Evolutionary conservation across 495 filamentous ascomycete genomes (phyloP), one percentile per base, ranked within the genome.

Genomic region (Parmelia sp.): DNA sequence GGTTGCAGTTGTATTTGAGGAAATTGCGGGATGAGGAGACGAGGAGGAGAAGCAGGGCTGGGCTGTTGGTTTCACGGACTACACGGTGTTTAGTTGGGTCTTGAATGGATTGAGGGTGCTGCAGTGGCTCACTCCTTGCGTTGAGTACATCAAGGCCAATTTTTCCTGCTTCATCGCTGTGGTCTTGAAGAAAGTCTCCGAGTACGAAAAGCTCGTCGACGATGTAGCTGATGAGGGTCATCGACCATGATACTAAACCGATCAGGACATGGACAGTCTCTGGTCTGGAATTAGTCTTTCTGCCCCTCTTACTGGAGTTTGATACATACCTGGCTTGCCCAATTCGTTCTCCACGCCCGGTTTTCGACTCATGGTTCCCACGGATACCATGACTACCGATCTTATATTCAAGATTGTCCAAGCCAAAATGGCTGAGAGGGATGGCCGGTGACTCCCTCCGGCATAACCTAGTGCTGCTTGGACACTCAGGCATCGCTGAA

Each of bases 1-100:
- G 83, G 57, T 84, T 87, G 73, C 86, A 90, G 62, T 84, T 80
- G 47, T 85, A 86, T 23, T 81, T 82, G 59, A 92, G 76, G 68
- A 92, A 87, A 53, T 84, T 82, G 15, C 90, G 85, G 19, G 88
- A 86, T 63, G 86, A 87, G 29, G 92, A 82, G 57, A 91, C 76
- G 57, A 91, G 77, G 65, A 90, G 78, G 31, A 95, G 78, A 31
- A 86, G 77, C 19, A 90, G 76, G 66, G 63, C 84, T 67, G 76
- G 87, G 73, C 71, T 76, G 29, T 75, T 80, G 12, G 74, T 60
- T 72, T 82, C 80, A 25, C 62, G 64, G 60, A 78, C 71, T 69
- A 72, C 39, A 70, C 61, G 7, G 58, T 37, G 25, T 47, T 53
- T 57, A 35, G 47, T 44, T 37, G 19, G 29, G n/a, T 7, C 27